A percentile compares a stretch with the other conserved stretches of the same genome.
phyloP scores from a whole-genome alignment of 1,284 basidiomycete genomes.

The Exobasidium rhododendri region DNA sequence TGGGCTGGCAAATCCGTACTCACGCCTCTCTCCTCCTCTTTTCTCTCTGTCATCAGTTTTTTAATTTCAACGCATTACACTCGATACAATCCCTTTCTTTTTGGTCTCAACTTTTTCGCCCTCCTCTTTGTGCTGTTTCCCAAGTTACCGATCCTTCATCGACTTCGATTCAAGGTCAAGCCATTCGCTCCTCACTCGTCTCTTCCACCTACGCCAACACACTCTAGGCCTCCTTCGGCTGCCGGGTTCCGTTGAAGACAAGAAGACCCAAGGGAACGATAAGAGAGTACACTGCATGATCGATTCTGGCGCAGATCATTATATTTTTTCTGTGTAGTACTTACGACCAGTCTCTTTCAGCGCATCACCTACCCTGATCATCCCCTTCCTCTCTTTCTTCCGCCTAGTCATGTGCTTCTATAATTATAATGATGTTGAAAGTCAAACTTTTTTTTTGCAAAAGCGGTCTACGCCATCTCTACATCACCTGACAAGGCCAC shows the following conservation, averaged over 20 bases:
- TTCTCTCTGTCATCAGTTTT: constrained; percentile 78
- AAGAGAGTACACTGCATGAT: not conserved
- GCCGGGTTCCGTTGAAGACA: constrained; percentile 13
- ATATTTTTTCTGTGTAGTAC: not conserved
- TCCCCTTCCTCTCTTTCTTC: not conserved
- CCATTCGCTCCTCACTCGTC: constrained; percentile 34
- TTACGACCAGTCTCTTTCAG: too few relatives aligned
- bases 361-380: too few relatives aligned
- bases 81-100: constrained; percentile 73
- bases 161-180: constrained; percentile 36
- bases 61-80: constrained; percentile 97
- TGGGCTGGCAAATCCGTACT: too few relatives aligned
- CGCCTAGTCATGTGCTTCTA: not conserved
- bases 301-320: not conserved
- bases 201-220: constrained; percentile 37
- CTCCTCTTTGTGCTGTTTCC: constrained; percentile 84
- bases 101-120: constrained; percentile 83
- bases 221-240: constrained; percentile 21
- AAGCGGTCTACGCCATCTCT: constrained; percentile 2
- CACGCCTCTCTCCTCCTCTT: too few relatives aligned
- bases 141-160: constrained; percentile 74
- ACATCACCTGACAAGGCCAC: constrained; percentile 1
- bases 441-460: not conserved
- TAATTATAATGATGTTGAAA: not conserved
- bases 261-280: not conserved